Conservation (phyloP, 176 grass and related monocot genomes). For the barley (Hordeum vulgare) region DNA sequence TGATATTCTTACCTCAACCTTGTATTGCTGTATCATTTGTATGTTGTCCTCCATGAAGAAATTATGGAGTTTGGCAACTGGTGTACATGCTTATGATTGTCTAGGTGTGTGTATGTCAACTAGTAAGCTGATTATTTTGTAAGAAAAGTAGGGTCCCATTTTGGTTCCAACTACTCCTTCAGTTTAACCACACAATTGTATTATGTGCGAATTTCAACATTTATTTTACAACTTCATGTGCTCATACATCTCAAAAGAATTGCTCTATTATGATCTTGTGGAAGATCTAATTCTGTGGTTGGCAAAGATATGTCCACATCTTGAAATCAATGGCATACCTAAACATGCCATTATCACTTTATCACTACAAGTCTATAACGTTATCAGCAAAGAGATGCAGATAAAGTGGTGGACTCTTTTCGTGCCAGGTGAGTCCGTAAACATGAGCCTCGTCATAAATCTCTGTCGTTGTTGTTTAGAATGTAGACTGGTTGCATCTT, state of each 20-base stretch:
- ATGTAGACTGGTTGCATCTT: background rate
- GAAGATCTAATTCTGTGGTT: background rate
- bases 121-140: slow-evolving; percentile 44
- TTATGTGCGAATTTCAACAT: slow-evolving; percentile 20
- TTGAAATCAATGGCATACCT: background rate
- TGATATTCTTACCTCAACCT: slow-evolving; percentile 25
- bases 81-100: slow-evolving; percentile 26
- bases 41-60: slow-evolving; percentile 12
- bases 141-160: slow-evolving; percentile 21
- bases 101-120: slow-evolving; percentile 32
- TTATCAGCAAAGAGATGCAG: background rate
- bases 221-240: background rate
- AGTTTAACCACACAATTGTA: slow-evolving; percentile 19
- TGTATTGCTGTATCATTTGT: slow-evolving; percentile 14
- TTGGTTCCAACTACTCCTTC: slow-evolving; percentile 5
- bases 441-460: background rate
- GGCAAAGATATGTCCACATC: background rate
- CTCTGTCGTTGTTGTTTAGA: background rate
- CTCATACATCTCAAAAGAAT: background rate
- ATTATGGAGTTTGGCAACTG: slow-evolving; percentile 25
- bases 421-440: background rate
- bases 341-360: background rate
- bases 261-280: background rate
- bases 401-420: background rate
- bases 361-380: background rate